phyloP scores from a whole-genome alignment of 2,329 filamentous ascomycete species.

The Plectosphaerella cucumerina region DNA sequence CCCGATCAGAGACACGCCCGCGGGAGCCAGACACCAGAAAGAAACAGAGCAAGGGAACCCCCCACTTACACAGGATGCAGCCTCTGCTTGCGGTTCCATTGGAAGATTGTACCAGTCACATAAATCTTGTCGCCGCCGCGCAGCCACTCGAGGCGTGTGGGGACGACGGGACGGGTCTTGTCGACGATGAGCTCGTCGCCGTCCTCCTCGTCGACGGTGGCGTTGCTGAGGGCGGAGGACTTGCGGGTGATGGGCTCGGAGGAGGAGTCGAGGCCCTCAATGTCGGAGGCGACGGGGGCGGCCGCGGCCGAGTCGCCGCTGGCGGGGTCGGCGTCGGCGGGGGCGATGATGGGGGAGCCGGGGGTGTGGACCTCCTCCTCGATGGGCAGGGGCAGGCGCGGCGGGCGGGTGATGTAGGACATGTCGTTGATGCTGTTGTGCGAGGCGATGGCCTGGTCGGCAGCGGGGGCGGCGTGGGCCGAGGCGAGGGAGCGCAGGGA shows the following conservation, averaged over 20 bases:
- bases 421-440: slow-evolving; percentile 59
- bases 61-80: slow-evolving; percentile 75
- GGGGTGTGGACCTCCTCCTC: slow-evolving; percentile 87
- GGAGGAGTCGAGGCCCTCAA: slow-evolving; percentile 47
- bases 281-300: slow-evolving; percentile 49
- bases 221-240: slow-evolving; percentile 55
- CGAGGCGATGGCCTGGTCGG: slow-evolving; percentile 39
- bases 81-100: slow-evolving; percentile 93
- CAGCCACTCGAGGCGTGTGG: slow-evolving; percentile 82
- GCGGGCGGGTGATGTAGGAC: slow-evolving; percentile 66
- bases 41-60: neutral
- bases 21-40: neutral
- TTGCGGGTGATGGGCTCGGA: slow-evolving; percentile 48
- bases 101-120: slow-evolving; percentile 94
- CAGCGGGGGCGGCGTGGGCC: slow-evolving; percentile 27
- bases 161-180: slow-evolving; percentile 73
- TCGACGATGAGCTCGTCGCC: slow-evolving; percentile 73
- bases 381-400: slow-evolving; percentile 86
- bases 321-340: slow-evolving; percentile 66
- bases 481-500: slow-evolving; percentile 32
- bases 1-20: neutral
- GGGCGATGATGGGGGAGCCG: slow-evolving; percentile 80
- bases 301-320: slow-evolving; percentile 64
- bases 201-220: slow-evolving; percentile 71
- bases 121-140: slow-evolving; percentile 84